Evolutionary conservation across 805 yeast species (phyloP).

Genomic region (Candida peoriensis): DNA sequence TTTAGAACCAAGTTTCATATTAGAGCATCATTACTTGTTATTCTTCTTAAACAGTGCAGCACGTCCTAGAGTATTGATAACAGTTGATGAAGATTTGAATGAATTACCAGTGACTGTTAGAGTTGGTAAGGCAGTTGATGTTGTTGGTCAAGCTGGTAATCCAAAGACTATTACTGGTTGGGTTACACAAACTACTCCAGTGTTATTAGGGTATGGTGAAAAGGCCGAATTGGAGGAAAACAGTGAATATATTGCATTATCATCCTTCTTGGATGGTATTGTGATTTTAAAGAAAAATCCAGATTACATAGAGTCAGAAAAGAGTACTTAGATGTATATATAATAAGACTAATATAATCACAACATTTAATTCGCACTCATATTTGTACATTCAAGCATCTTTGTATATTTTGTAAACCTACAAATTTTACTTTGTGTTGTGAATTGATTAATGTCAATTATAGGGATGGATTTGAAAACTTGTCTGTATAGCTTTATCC

Average conservation of each 20-base stretch:
- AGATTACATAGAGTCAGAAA: slow-evolving; percentile 64
- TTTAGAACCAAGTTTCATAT: slow-evolving; percentile 81
- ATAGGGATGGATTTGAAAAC: too few species aligned
- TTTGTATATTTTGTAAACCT: too few species aligned
- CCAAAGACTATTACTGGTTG: slow-evolving; percentile 99
- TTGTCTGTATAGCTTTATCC: too few species aligned
- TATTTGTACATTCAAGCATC: too few species aligned
- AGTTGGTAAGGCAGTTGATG: slow-evolving; percentile 98
- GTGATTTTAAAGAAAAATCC: slow-evolving; percentile 91
- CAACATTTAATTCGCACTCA: too few species aligned
- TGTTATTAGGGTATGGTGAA: slow-evolving; percentile 86
- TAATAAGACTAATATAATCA: too few species aligned
- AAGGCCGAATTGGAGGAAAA: slow-evolving; percentile 91
- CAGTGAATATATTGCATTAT: slow-evolving; percentile 82
- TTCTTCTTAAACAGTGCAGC: slow-evolving; percentile 84
- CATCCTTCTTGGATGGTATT: slow-evolving; percentile 84
- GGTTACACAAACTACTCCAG: slow-evolving; percentile 99
- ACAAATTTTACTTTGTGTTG: not conserved
- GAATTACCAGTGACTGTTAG: slow-evolving; percentile 91
- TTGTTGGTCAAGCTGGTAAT: slow-evolving; percentile 98
- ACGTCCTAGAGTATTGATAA: slow-evolving; percentile 87
- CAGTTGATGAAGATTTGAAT: slow-evolving; percentile 80
- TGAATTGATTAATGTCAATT: too few species aligned
- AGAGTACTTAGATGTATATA: slow-evolving; percentile 7
- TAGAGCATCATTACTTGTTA: slow-evolving; percentile 77